Evolutionary conservation across 305 asterid genomes (phyloP), one percentile per base, ranked within the genome.

Genomic region (Andrographis paniculata): DNA sequence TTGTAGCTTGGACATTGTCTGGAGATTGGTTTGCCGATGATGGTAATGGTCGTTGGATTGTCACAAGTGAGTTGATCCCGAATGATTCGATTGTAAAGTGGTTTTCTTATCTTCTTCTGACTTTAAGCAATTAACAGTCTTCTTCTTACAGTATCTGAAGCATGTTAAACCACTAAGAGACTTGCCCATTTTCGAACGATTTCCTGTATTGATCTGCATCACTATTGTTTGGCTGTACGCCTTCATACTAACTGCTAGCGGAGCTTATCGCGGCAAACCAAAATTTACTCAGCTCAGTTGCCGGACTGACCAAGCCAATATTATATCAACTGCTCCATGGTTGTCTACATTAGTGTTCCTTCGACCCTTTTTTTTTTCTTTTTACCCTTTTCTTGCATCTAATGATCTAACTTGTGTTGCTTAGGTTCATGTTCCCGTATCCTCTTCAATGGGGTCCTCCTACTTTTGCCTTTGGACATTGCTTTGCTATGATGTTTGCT

Each of bases 361-460:
- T n/a, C 14, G 2, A 3, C 14, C 21, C 23, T 5, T 14, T 3
- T 1, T 4, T 27, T 48, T 24, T 3, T 8, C 14, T 23, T 11
- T 12, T 22, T 15, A 1, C 23, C 28, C 42, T 28, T 18, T 10
- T 7, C 41, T 41, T 16, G 30, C 48, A 52, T 35, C 50, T 56
- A 20, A 66, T 51, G 33, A 27, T 60, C 19, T 42, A 9, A 27
- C 56, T 52, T 43, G 17, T 41, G 21, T 24, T 58, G 48, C 48
- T 58, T 57, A 89, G 98, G 98, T 80, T 91, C 73, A 86, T 65
- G 59, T 80, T 91, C 53, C 98, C 98, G 0, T 91, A 91, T 61
- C 98, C 98, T 40, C 75, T 91, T 62, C 98, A 91, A 51, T 91
- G 98, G 98, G 98, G 98, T 9, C 77, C 96, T 1, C 98, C 98